Evolutionary conservation across 2,329 filamentous ascomycete genomes (phyloP).

Genomic region (Pseudocercospora eumusae): DNA sequence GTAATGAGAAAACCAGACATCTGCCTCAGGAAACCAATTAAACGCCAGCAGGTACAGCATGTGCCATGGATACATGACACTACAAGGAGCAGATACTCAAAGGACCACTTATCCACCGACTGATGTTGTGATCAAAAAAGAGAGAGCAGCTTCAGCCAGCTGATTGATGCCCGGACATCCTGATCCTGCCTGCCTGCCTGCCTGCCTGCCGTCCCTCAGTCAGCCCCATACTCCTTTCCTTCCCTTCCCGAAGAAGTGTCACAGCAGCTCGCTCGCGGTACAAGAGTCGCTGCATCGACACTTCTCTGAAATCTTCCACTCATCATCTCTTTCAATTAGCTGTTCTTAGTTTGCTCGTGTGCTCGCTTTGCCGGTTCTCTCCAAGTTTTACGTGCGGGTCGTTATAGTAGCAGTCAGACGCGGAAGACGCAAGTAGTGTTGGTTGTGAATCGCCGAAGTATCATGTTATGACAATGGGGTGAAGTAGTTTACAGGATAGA

Average conservation of each 20-base stretch:
- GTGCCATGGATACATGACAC: slow-evolving; percentile 5
- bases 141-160: slow-evolving; percentile 13
- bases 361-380: neutral
- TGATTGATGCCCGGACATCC: slow-evolving; percentile 11
- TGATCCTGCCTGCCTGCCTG: too few relatives aligned
- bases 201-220: slow-evolving; percentile 11
- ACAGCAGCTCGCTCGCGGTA: neutral
- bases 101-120: slow-evolving; percentile 9
- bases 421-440: slow-evolving; percentile 19
- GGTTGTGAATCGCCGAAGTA: slow-evolving; percentile 19
- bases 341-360: slow-evolving; percentile 10
- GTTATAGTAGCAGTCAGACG: slow-evolving; percentile 13
- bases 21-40: slow-evolving; percentile 5
- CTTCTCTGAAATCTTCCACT: slow-evolving; percentile 2
- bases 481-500: slow-evolving; percentile 71
- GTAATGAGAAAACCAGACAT: neutral
- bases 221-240: slow-evolving; percentile 1
- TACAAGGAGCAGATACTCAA: slow-evolving; percentile 13
- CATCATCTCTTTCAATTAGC: slow-evolving; percentile 14
- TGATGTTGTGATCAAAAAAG: slow-evolving; percentile 13
- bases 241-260: neutral
- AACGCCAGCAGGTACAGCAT: slow-evolving; percentile 12
- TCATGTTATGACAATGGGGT: slow-evolving; percentile 25
- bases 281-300: neutral
- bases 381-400: slow-evolving; percentile 10